Base-by-base conservation (phyloP, 2,329 filamentous ascomycete genomes). In the Talaromyces albobiverticillius region DNA sequence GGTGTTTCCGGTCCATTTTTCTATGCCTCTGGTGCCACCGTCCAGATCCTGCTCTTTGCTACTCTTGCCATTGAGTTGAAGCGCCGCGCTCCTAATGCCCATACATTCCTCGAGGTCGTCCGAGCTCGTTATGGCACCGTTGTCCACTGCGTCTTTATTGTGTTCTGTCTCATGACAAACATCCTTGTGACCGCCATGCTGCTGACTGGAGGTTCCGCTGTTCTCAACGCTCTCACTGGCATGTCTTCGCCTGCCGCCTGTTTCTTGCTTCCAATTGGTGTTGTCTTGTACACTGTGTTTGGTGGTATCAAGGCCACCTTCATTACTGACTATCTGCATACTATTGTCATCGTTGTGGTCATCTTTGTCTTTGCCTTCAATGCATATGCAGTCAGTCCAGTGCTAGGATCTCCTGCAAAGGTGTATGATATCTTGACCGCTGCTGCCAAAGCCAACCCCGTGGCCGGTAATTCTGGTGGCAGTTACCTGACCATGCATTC, bases 51-150 rank as follows among this genome's bases (percentile, higher is more conserved):
- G 25, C 79, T 96, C 1, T 96, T 96, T 64, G 90, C 92, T 1
- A 95, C 90, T 0, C 80, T 96, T 25, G 91, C 91, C 26, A 96
- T 96, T 62, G 90, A 95, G 70, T 74, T 96, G 50, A 96, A 96
- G 77, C 80, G 89, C 60, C 84, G 89, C 53, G 89, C 90, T 0
- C 91, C 91, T 0, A 95, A 95, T 66, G 91, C 90, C 0, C 91
- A 96, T 60, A 85, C 82, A 0, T 92, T 90, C 69, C 82, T 95
- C 9, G 90, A 95, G 74, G 88, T 89, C 46, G 89, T 95, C 64
- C 82, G 83, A 55, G 90, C 89, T 20, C 82, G 90, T 58, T 95
- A 95, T 71, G 90, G 91, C 31, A 76, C 79, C 4, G 65, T 75
- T 20, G 85, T 89, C 0, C 91, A 96, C 65, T 74, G 85, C 6